Base-by-base conservation (phyloP, 1,284 basidiomycete genomes). In the Veloporphyrellus conicus region DNA sequence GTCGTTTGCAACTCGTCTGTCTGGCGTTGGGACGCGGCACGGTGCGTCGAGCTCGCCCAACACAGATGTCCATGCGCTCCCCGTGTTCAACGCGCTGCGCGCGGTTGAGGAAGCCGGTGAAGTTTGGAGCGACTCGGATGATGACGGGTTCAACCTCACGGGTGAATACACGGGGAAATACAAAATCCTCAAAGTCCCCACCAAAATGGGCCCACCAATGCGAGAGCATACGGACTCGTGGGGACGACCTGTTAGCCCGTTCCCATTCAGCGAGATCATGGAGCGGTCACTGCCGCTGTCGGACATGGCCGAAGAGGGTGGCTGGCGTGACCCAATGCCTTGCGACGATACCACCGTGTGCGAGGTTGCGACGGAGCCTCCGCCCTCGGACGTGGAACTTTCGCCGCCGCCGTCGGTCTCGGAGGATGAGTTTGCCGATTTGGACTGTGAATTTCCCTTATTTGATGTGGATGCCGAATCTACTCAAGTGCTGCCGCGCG, bases 201-300 rank as follows among this genome's bases (percentile, higher is more conserved):
- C 79, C 14, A 87, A 85, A 67, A 65, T 63, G n/a, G 84, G 84
- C 54, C 83, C 84, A 1, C 81, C 82, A 2, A 81, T 76, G 68
- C 66, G 14, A 33, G 68, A 61, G 14, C 69, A 75, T 33, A 74
- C 74, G 62, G 76, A 79, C 31, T 64, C 70, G 20, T 87, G 84
- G 85, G 84, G 85, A 1, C 71, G 79, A 11, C 84, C 83, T 2
- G 74, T 81, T 34, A 86, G 82, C 48, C 84, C 85, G 0, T 84
- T 74, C 56, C 80, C 79, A 3, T 66, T 63, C 39, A 61, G 54
- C 54, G 62, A 55, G 37, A 58, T 63, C 18, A 50, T 69, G 53
- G 63, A 69, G 37, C 57, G 54, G 14, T 59, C 61, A 18, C 29
- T 64, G 34, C 56, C 55, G 1, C 19, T 50, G 34, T 53, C 56